Conservation (phyloP, 106 monocot genomes). For the Dactylorhiza incarnata region DNA sequence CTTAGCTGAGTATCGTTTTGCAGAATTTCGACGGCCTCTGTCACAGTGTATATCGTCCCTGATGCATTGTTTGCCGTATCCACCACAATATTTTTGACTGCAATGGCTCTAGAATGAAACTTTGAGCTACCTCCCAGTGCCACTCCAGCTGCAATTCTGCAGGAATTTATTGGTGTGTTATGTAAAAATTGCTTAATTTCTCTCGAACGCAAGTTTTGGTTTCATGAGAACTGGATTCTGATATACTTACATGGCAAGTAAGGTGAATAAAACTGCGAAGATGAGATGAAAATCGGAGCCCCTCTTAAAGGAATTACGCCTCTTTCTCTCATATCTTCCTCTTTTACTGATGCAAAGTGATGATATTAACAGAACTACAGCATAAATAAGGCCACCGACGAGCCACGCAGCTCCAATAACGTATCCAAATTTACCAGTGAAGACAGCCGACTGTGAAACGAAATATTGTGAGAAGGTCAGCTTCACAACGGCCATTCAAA, state of each 20-base stretch:
- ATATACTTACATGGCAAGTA: conserved; percentile 59
- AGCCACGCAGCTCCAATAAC: conserved; percentile 59
- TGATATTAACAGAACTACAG: conserved; percentile 13
- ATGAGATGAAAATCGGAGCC: conserved; percentile 27
- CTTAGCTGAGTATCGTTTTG: conserved; percentile 30
- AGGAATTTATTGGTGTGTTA: background rate
- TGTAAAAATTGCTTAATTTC: background rate
- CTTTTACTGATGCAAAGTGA: conserved; percentile 19
- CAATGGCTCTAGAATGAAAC: conserved; percentile 53
- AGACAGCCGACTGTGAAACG: conserved; percentile 60
- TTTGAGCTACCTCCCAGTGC: conserved; percentile 45
- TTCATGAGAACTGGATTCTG: background rate
- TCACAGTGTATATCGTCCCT: conserved; percentile 56
- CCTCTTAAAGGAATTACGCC: conserved; percentile 15
- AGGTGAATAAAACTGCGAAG: conserved; percentile 28
- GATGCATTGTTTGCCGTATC: conserved; percentile 54
- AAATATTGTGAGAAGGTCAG: conserved; percentile 2
- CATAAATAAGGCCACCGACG: conserved; percentile 35
- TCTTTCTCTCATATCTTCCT: conserved; percentile 14
- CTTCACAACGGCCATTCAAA: background rate
- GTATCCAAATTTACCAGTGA: conserved; percentile 81
- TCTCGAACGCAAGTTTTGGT: background rate
- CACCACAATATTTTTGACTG: conserved; percentile 48
- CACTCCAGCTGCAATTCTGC: conserved; percentile 65
- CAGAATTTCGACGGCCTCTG: conserved; percentile 42